A percentile compares a stretch with the other conserved stretches of the same genome.
Conservation (phyloP, 345 rosid genomes). For the Schrenkiella parvula region DNA sequence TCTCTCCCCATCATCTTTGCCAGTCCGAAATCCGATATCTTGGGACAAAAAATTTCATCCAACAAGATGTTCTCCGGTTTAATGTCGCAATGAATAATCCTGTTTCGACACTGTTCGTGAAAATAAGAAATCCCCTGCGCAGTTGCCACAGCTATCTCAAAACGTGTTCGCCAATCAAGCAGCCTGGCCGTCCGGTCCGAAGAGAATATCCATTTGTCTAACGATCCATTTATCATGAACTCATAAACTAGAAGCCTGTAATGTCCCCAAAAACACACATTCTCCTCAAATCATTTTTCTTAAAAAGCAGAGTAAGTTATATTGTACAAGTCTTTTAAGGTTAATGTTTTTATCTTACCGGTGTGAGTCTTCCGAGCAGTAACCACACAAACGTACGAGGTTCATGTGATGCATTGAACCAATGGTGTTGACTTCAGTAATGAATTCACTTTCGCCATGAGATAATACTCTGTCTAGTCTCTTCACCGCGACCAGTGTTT, state of each 20-base stretch:
- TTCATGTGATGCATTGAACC: conserved; percentile 87
- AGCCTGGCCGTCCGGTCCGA: conserved; percentile 22
- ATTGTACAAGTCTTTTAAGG: background rate
- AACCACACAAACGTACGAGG: conserved; percentile 70
- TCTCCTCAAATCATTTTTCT: background rate
- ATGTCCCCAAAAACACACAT: background rate
- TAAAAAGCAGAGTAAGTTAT: background rate
- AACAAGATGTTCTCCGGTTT: conserved; percentile 69
- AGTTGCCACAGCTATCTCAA: conserved; percentile 49
- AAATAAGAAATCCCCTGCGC: conserved; percentile 76
- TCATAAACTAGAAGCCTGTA: conserved; percentile 74
- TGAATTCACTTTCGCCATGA: conserved; percentile 67
- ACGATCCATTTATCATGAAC: conserved; percentile 66
- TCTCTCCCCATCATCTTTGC: conserved; percentile 77
- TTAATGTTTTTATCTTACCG: conserved; percentile 41
- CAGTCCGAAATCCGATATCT: conserved; percentile 68
- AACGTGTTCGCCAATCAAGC: conserved; percentile 67
- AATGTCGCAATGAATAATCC: conserved; percentile 69
- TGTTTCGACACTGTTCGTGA: conserved; percentile 69
- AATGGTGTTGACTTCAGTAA: conserved; percentile 83
- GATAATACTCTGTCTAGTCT: conserved; percentile 59
- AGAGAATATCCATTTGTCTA: conserved; percentile 75
- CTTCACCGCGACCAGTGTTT: conserved; percentile 59
- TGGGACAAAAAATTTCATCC: conserved; percentile 59
- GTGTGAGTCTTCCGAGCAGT: conserved; percentile 66